phyloP scores from a whole-genome alignment of 129 eudicot species.

The Cynara cardunculus region DNA sequence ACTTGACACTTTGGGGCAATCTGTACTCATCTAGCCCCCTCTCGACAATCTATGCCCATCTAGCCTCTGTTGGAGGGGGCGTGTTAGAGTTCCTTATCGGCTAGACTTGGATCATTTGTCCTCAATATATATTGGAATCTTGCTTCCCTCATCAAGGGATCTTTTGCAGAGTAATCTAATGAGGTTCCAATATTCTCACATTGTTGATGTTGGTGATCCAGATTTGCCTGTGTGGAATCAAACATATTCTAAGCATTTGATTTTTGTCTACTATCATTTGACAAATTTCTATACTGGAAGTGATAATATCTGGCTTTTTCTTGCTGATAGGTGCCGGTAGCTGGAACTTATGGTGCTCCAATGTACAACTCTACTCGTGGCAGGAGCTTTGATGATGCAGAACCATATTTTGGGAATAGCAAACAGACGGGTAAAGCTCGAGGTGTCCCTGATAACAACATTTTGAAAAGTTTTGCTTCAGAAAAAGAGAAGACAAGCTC shows the following conservation, averaged over 20 bases:
- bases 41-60: too few species aligned
- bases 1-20: not conserved
- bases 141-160: not conserved
- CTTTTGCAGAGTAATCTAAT: not conserved
- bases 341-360: constrained; percentile 47
- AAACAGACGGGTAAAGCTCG: constrained; percentile 70
- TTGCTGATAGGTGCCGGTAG: constrained; percentile 53
- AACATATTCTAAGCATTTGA: not conserved
- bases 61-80: not conserved
- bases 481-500: constrained; percentile 80
- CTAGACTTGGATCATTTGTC: not conserved
- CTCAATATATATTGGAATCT: not conserved
- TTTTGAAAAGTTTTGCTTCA: constrained; percentile 55
- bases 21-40: not conserved
- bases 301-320: not conserved
- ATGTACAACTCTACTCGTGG: constrained; percentile 52
- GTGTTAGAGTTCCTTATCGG: not conserved
- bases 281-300: not conserved
- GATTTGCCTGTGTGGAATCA: not conserved
- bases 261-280: not conserved
- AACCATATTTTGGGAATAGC: constrained; percentile 48
- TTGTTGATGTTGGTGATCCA: not conserved
- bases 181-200: not conserved
- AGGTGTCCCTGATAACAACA: constrained; percentile 63
- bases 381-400: constrained; percentile 83